Base-by-base conservation (phyloP, 1,284 basidiomycete species). In the Rhodotorula sp. region DNA sequence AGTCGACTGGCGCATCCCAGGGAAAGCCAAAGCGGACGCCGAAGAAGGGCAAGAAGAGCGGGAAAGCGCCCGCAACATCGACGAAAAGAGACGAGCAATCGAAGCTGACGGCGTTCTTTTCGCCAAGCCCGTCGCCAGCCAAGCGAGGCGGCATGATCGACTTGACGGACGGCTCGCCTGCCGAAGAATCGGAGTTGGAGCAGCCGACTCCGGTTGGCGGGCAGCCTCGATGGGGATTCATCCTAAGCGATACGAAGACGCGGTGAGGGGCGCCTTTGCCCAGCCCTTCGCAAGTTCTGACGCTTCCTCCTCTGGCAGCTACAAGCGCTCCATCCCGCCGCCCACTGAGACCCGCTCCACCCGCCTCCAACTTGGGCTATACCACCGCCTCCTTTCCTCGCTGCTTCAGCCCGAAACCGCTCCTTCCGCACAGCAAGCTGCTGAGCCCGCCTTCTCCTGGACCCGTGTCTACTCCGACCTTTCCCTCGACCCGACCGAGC, bases 301-400 rank as follows among this genome's bases (percentile, higher is more conserved):
- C 52, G 9, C 13, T 5, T 24, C 7, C 9, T 24, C 34, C 3
- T n/a, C 7, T 10, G 17, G 19, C 54, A 74, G 70, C 19, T 69
- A 57, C 61, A 73, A 70, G 39, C 67, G 51, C 22, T 67, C 66
- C 1, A 59, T 70, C 5, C 68, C 73, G 1, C 30, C 70, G 1
- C 39, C 59, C 27, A 9, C 53, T 27, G 70, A 73, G n/a, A 58
- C 69, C 6, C 52, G 49, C 8, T 48, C 70, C 19, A 61, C 67
- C n/a, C 64, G 69, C 1, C 54, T 74, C 11, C 76, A 77, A 54
- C 62, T 76, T 15, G 74, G 76, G 72, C 75, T 77, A 19, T 77
- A 77, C 62, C 71, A 74, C 46, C 68, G 66, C 9, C 61, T 77
- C 17, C 68, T 75, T 36, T 62, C 71, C 27, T 64, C 66, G 3